Evolutionary conservation across 805 yeast species (phyloP).

Genomic region (Candida sanyiensis): DNA sequence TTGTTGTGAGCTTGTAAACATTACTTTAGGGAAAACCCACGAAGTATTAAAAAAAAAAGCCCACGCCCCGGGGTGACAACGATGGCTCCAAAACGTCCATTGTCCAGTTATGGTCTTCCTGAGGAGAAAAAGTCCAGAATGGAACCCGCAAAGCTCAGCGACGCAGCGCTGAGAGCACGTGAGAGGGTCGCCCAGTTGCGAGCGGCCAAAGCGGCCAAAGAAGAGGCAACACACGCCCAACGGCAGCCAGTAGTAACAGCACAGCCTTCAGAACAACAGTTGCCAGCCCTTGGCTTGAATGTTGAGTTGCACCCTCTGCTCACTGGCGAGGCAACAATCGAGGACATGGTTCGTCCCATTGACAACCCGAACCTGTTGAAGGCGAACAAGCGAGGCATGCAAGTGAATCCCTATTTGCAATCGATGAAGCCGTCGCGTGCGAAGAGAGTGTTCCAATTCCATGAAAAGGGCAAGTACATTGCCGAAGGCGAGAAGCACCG

Average conservation of each 20-base stretch:
- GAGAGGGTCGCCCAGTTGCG: constrained; percentile 12
- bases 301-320: constrained; percentile 29
- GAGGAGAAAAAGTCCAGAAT: constrained; percentile 7
- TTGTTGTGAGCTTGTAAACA: no score
- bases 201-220: constrained; percentile 5
- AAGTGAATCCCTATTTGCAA: constrained; percentile 32
- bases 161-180: constrained; percentile 10
- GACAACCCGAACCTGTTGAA: constrained; percentile 24
- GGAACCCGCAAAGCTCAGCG: constrained; percentile 2
- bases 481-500: constrained; percentile 39
- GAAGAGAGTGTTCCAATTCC: constrained; percentile 43
- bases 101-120: not conserved
- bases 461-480: constrained; percentile 59
- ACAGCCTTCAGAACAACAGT: not conserved
- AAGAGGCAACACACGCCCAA: not conserved
- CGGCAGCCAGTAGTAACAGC: no score
- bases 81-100: constrained; percentile 8
- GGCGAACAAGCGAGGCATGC: constrained; percentile 21
- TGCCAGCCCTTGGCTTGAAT: constrained; percentile 18
- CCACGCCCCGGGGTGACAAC: no score
- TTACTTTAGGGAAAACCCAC: no score
- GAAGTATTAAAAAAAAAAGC: not conserved
- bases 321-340: constrained; percentile 14
- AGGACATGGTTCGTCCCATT: constrained; percentile 6
- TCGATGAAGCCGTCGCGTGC: constrained; percentile 17